These are phyloP conservation scores for Spatholobus suberectus DNA, from an alignment of 306 rosid genomes.

Conservation along the genomic window DNA sequence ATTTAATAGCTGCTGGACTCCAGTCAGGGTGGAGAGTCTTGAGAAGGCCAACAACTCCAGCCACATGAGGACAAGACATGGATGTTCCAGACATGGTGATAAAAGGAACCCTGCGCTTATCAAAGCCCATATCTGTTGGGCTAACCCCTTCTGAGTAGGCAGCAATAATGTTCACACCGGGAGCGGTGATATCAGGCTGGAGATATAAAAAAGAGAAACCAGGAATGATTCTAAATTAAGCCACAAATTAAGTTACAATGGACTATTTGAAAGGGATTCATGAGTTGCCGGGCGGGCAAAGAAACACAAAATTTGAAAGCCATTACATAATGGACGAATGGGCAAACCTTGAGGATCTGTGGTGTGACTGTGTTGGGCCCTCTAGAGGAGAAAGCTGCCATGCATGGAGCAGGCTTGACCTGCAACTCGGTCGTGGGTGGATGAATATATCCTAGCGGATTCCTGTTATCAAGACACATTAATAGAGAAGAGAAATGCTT, in stretches of 20 bases:
- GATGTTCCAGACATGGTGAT: slow-evolving; percentile 76
- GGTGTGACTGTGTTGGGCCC: slow-evolving; percentile 70
- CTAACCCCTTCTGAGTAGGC: slow-evolving; percentile 57
- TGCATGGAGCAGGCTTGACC: slow-evolving; percentile 65
- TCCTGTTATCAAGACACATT: slow-evolving; percentile 35
- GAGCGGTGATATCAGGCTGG: slow-evolving; percentile 84
- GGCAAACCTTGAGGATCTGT: slow-evolving; percentile 47
- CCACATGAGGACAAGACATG: slow-evolving; percentile 84
- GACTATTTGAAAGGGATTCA: not conserved
- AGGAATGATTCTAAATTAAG: not conserved
- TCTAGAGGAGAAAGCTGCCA: slow-evolving; percentile 79
- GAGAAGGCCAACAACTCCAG: slow-evolving; percentile 79
- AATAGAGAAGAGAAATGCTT: not conserved
- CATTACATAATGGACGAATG: not conserved
- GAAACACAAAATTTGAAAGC: not conserved
- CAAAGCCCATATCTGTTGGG: slow-evolving; percentile 49
- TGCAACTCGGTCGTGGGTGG: slow-evolving; percentile 47
- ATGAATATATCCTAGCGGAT: slow-evolving; percentile 62
- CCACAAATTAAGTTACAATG: slow-evolving; percentile 1
- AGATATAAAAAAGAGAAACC: not conserved
- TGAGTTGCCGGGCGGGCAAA: not conserved
- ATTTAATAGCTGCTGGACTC: slow-evolving; percentile 72
- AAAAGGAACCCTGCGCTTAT: slow-evolving; percentile 59
- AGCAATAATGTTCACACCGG: slow-evolving; percentile 76
- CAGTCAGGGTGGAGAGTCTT: slow-evolving; percentile 63